Base-by-base conservation (phyloP, 2,329 filamentous ascomycete genomes). In the Didymella lethalis region DNA sequence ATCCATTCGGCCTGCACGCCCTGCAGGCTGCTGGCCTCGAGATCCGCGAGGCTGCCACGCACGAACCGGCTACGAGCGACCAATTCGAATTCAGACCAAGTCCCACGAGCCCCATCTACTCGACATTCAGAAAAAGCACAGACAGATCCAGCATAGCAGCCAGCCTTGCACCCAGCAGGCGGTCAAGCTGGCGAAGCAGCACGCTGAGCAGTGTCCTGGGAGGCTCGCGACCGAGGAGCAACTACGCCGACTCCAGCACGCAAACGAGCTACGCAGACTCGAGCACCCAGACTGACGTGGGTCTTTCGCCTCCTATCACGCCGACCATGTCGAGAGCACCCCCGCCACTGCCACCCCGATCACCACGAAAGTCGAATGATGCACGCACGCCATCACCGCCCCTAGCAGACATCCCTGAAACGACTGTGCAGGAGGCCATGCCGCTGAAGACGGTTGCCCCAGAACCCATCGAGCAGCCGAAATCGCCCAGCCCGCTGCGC, bases 1-100 rank as follows among this genome's bases (percentile, higher is more conserved):
- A 98, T 74, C 94, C 94, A 0, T 98, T 91, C 72, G 94, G 94
- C 25, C 90, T 97, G 26, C 85, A 93, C 64, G 93, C 94, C 7
- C 80, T 98, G n/a, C 92, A 97, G 73, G 89, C 92, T 81, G 91
- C 93, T 61, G 94, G 94, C 2, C 81, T 97, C 55, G 91, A 94
- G 68, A 95, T 98, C 65, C 86, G 91, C 51, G 93, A 97, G 79
- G 93, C 93, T n/a, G 93, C 92, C 32, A 90, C 89, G 2, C 86
- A 88, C 48, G 82, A 86, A 53, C 84, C 92, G 54, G 92, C 93
- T 2, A 83, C 86, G 25, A 92, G 89, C 79, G 92, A 89, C 57
- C 86, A 90, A 66, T 96, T 97, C 75, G 91, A 94, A 71, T 95
- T 91, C 77, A 88, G 88, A 65, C 90, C 92, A 3, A 87, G 84